Evolutionary conservation across 2,329 filamentous ascomycete species (phyloP), one percentile per base, ranked within the genome.

Genomic region (Aspergillus caelatus): DNA sequence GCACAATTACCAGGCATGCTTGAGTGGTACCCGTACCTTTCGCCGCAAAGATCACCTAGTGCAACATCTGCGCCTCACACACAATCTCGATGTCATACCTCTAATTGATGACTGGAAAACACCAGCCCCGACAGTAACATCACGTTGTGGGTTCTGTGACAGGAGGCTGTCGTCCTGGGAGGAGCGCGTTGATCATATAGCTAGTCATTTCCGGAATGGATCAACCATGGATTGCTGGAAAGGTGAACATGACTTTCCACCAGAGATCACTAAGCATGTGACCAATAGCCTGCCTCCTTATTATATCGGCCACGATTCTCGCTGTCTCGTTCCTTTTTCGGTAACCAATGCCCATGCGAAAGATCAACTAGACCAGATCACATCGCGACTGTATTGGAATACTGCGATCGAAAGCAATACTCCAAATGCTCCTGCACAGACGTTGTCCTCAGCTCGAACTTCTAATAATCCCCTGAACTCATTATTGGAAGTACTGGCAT

Each of bases 41-140:
- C 83, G 81, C 64, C 76, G 84, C 9, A 86, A 86, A 69, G 84
- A 86, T 62, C 84, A 86, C 63, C 75, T 86, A 0, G 74, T 82
- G 30, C 84, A 86, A 65, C 84, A 86, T 71, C 69, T 86, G 19
- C 78, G 83, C 5, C 74, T 85, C 19, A 81, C 84, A 71, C 84
- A 86, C 39, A 65, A 76, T 72, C 50, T 84, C 75, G 67, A 81
- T 76, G 57, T 45, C 0, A 41, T 68, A 10, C 67, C 68, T 10
- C 4, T 63, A 3, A 60, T 67, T 4, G 60, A 65, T 41, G 57
- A 59, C 8, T 67, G 63, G 66, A 68, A 66, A 55, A 59, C 61
- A 77, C 82, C 74, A 75, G 71, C 1, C 75, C 78, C 26, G 75
- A 75, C 54, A 4, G 79, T 86, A 67, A 80, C 81, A 53, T 82